Percentiles rank a stretch among this genome's conserved stretches.
Conservation (phyloP, 2,329 filamentous ascomycete species). For the Aotearoamyces nothofagi region DNA sequence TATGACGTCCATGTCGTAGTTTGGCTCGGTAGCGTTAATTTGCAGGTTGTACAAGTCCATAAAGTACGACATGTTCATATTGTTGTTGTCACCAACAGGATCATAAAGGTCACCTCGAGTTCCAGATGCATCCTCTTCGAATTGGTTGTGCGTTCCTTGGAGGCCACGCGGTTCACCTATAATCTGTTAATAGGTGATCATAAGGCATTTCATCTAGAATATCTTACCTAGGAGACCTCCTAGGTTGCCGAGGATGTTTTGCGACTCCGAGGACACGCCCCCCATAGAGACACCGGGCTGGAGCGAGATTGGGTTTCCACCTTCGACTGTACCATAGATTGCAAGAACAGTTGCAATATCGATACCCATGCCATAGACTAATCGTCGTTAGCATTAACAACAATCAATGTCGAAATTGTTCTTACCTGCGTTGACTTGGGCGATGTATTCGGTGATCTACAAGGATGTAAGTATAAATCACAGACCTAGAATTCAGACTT, state of each 20-base stretch:
- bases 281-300: slow-evolving; percentile 29
- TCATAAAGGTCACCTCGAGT: slow-evolving; percentile 14
- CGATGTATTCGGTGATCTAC: slow-evolving; percentile 15
- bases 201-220: slow-evolving; percentile 21
- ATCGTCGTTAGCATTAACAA: slow-evolving; percentile 3
- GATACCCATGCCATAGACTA: slow-evolving; percentile 29
- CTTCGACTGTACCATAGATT: slow-evolving; percentile 27
- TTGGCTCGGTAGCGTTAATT: background rate
- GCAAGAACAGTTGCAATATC: slow-evolving; percentile 24
- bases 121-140: slow-evolving; percentile 11
- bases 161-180: slow-evolving; percentile 8
- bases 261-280: slow-evolving; percentile 7
- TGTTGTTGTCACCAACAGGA: slow-evolving; percentile 26
- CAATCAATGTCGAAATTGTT: background rate
- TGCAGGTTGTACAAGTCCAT: slow-evolving; percentile 25
- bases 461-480: too few relatives aligned
- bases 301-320: slow-evolving; percentile 27
- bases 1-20: slow-evolving; percentile 8
- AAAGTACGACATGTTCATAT: slow-evolving; percentile 34
- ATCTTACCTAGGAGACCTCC: slow-evolving; percentile 23
- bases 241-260: slow-evolving; percentile 12
- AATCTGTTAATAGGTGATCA: slow-evolving; percentile 4
- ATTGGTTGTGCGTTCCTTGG: slow-evolving; percentile 10
- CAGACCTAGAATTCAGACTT: too few relatives aligned
- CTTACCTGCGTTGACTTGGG: slow-evolving; percentile 21